phyloP scores from a whole-genome alignment of 2,329 filamentous ascomycete species.

The Diaporthe sp. region DNA sequence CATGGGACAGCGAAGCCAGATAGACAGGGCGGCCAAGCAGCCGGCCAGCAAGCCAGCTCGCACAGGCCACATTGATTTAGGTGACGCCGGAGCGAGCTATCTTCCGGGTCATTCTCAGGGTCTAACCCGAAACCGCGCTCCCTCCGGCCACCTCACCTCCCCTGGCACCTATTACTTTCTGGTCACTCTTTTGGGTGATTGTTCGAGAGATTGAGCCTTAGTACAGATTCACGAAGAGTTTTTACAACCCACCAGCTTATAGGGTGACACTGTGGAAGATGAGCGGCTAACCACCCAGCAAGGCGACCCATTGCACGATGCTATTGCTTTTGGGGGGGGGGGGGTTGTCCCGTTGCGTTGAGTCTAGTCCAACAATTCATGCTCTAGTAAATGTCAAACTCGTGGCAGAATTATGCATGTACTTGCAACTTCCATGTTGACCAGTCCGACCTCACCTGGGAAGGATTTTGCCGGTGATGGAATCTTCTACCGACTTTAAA shows the following conservation, averaged over 20 bases:
- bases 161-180: neutral
- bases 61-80: conserved; percentile 22
- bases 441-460: neutral
- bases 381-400: neutral
- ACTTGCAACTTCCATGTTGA: neutral
- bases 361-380: neutral
- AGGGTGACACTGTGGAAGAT: neutral
- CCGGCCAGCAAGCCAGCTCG: neutral
- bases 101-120: conserved; percentile 15
- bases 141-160: neutral
- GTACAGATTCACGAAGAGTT: neutral
- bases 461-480: neutral
- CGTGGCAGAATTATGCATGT: neutral
- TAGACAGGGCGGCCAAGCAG: conserved; percentile 27
- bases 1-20: conserved; percentile 36
- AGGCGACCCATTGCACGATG: neutral
- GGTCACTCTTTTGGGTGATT: neutral
- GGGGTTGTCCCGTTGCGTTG: neutral
- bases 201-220: neutral
- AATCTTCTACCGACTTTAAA: neutral
- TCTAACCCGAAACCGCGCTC: neutral
- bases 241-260: neutral
- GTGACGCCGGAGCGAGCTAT: conserved; percentile 25
- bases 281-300: neutral
- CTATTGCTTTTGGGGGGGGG: neutral